phyloP scores from a whole-genome alignment of 1,284 basidiomycete genomes.

The Moesziomyces parantarcticus region DNA sequence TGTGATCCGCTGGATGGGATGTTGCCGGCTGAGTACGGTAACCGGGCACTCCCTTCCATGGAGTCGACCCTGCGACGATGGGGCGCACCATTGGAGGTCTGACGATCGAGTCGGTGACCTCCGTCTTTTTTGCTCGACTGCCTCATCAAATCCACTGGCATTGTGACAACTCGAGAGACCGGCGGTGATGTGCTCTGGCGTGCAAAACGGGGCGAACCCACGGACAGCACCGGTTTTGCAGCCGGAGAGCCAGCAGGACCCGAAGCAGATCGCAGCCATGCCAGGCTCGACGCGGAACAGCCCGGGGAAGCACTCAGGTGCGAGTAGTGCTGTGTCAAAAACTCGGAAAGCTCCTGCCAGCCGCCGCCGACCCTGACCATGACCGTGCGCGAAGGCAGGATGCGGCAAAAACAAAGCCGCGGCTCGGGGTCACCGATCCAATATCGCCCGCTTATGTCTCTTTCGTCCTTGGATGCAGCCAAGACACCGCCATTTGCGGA shows the following conservation, averaged over 20 bases:
- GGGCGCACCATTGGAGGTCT: not conserved
- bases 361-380: slow-evolving; percentile 68
- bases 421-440: slow-evolving; percentile 64
- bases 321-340: slow-evolving; percentile 46
- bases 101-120: not conserved
- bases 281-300: not conserved
- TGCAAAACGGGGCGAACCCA: slow-evolving; percentile 7
- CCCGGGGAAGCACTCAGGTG: slow-evolving; percentile 12
- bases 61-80: not conserved
- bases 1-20: slow-evolving; percentile 16
- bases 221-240: slow-evolving; percentile 12
- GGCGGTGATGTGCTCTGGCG: slow-evolving; percentile 3
- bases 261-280: slow-evolving; percentile 38
- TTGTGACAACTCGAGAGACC: slow-evolving; percentile 24
- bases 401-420: slow-evolving; percentile 62
- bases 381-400: slow-evolving; percentile 60
- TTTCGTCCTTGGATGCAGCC: not conserved
- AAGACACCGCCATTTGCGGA: not conserved
- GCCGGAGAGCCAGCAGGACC: slow-evolving; percentile 18
- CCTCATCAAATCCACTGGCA: slow-evolving; percentile 13
- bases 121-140: not conserved
- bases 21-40: slow-evolving; percentile 1
- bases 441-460: slow-evolving; percentile 55
- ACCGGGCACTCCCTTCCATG: not conserved
- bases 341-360: slow-evolving; percentile 65